Evolutionary conservation across 768 basidiomycete genomes (phyloP).

Genomic region (Lactifluus echinatus): DNA sequence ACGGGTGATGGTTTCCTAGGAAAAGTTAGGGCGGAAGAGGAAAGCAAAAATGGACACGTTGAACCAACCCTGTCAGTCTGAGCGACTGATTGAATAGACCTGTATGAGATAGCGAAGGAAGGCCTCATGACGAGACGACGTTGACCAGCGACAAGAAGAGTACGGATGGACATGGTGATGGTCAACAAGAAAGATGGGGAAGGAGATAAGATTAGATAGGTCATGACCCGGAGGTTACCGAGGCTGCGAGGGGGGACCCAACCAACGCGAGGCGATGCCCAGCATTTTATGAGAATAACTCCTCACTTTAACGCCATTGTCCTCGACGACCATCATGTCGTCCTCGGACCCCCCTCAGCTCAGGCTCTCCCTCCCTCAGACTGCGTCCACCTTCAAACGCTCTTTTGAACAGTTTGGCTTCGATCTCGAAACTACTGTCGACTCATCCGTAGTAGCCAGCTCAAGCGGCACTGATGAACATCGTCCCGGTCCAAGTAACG

Average conservation of each 20-base stretch:
- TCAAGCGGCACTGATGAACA: slow-evolving; percentile 23
- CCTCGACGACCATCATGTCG: slow-evolving; percentile 24
- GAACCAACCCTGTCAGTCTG: slow-evolving; percentile 65
- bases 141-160: slow-evolving; percentile 37
- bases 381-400: slow-evolving; percentile 49
- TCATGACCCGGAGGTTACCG: slow-evolving; percentile 4
- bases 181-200: neutral
- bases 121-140: slow-evolving; percentile 35
- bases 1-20: slow-evolving; percentile 92
- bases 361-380: slow-evolving; percentile 42
- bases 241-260: neutral
- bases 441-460: slow-evolving; percentile 23
- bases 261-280: neutral
- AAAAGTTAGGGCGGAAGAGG: neutral
- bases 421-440: slow-evolving; percentile 42
- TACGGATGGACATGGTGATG: slow-evolving; percentile 33
- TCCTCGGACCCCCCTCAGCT: slow-evolving; percentile 40
- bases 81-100: slow-evolving; percentile 51
- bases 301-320: slow-evolving; percentile 1
- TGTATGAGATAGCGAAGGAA: slow-evolving; percentile 6
- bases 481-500: slow-evolving; percentile 16
- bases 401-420: slow-evolving; percentile 52
- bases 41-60: neutral
- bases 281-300: neutral
- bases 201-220: neutral